Evolutionary conservation across 140 eudicot species (phyloP).

Genomic region (Stevia rebaudiana): DNA sequence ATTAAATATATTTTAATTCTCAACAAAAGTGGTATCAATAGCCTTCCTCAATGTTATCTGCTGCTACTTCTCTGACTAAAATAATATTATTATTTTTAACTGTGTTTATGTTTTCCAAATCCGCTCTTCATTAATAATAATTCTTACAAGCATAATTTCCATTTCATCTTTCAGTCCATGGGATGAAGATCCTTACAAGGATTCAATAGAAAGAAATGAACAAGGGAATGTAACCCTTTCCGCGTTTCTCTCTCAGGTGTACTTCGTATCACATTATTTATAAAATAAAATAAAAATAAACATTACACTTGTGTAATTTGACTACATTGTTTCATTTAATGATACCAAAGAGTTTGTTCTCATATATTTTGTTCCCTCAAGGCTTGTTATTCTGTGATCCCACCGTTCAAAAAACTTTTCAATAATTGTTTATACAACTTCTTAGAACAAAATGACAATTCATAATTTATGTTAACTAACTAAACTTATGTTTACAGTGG

Average conservation of each 20-base stretch:
- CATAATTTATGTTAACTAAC: neutral
- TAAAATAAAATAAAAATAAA: neutral
- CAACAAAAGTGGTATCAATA: neutral
- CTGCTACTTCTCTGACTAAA: slow-evolving; percentile 3
- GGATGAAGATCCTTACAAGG: slow-evolving; percentile 68
- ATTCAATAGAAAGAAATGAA: slow-evolving; percentile 67
- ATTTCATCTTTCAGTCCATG: slow-evolving; percentile 63
- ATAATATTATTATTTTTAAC: neutral
- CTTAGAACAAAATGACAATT: neutral
- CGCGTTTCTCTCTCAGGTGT: slow-evolving; percentile 81
- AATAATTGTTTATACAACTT: neutral
- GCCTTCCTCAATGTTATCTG: slow-evolving; percentile 3
- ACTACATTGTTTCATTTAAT: slow-evolving; percentile 15
- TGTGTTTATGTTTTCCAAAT: neutral
- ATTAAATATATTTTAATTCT: slow-evolving; percentile 8
- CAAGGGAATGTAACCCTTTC: slow-evolving; percentile 56
- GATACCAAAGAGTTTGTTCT: neutral
- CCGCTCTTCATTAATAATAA: neutral
- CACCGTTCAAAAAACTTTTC: neutral
- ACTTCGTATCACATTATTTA: slow-evolving; percentile 11
- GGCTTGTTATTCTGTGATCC: neutral
- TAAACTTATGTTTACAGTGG: slow-evolving; percentile 60
- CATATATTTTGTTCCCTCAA: neutral
- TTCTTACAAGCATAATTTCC: slow-evolving; percentile 6
- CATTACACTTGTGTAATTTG: neutral